Base-by-base conservation (phyloP, 2,329 filamentous ascomycete species). In the Botrytis hyacinthi region DNA sequence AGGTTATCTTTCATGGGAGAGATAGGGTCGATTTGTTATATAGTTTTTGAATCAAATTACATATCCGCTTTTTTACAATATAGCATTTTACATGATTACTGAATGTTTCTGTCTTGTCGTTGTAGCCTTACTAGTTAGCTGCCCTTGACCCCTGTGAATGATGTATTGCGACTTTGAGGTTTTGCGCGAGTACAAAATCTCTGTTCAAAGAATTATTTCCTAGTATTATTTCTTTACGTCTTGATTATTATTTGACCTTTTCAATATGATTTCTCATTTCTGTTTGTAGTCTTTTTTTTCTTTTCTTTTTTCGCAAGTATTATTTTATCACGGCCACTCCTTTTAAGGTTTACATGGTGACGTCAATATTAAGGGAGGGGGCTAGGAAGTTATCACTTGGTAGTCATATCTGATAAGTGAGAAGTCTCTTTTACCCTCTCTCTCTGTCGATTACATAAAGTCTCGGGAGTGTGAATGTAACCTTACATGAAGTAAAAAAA, bases 1-100 rank as follows among this genome's bases (percentile, higher is more conserved):
- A 57, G 66, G 37, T 68, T 54, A 37, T 68, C 65, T 68, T 68
- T 68, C 65, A 37, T 68, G 35, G 46, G 46, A 57, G 35, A 68
- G 46, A 68, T 67, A 54, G 46, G 65, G 65, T 54, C 51, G 48
- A 57, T 68, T 57, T 68, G n/a, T 68, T 44, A 18, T 42, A 68
- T 68, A 68, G 48, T 42, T 57, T 57, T 32, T 42, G 35, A 32
- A 29, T 29, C 35, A n/a, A 57, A 57, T 68, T 42, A 68, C 37
- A 68, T 68, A 68, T 68, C 26, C 37, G 35, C 51, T 68, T 68
- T 35, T 67, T 22, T n/a, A 29, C 20, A 22, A 9, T 16, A 8
- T 29, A 26, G 12, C 9, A 20, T 20, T 63, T 60, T 44, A 2
- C 1, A 29, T 18, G 5, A 10, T 37, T 40, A 16, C 37, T 16